Percentiles rank a stretch among this genome's conserved stretches.
Evolutionary conservation across 495 filamentous ascomycete genomes (phyloP).

Genomic region (Penicillium robsamsonii): DNA sequence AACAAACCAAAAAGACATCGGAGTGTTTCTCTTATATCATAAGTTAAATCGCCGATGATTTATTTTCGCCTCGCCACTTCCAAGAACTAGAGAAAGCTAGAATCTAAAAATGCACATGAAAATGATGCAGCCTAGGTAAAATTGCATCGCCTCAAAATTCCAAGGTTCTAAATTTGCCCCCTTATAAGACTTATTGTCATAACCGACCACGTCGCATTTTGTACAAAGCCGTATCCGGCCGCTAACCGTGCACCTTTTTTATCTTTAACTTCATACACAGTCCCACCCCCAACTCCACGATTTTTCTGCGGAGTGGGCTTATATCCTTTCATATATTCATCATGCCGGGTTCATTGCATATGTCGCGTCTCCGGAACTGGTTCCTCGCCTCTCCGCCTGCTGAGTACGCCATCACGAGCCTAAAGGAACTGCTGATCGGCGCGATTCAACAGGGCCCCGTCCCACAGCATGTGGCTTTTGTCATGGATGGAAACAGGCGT

Average conservation of each 20-base stretch:
- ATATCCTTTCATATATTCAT: constrained; percentile 5
- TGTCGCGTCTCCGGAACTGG: constrained; percentile 80
- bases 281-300: constrained; percentile 2
- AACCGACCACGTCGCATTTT: constrained; percentile 25
- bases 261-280: neutral
- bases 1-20: too few relatives aligned
- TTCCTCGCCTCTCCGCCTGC: constrained; percentile 82
- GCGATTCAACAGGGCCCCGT: constrained; percentile 86
- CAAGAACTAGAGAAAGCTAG: constrained; percentile 2
- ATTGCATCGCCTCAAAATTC: constrained; percentile 12
- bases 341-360: constrained; percentile 58
- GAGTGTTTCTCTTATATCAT: too few relatives aligned
- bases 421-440: constrained; percentile 80
- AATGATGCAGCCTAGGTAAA: constrained; percentile 22
- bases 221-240: constrained; percentile 15
- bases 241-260: constrained; percentile 12
- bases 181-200: constrained; percentile 6
- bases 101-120: constrained; percentile 2
- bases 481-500: constrained; percentile 96
- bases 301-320: neutral
- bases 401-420: constrained; percentile 71
- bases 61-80: constrained; percentile 18
- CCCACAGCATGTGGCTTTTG: constrained; percentile 92
- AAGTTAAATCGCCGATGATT: neutral
- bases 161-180: constrained; percentile 4